phyloP scores from a whole-genome alignment of 306 rosid species.

The Vigna reflexopilosa region DNA sequence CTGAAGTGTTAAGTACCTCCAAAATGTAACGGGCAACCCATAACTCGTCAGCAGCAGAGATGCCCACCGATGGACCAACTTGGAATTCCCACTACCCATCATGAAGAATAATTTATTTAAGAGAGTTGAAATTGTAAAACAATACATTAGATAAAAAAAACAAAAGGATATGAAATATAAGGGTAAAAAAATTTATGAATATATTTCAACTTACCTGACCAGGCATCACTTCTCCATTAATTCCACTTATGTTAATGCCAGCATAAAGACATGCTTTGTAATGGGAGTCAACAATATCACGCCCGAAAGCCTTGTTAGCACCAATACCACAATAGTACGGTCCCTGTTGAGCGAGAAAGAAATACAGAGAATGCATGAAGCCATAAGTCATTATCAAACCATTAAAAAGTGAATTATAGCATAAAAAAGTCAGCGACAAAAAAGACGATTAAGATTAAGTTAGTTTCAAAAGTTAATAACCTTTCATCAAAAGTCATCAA shows the following conservation, averaged over 20 bases:
- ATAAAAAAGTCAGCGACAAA: neutral
- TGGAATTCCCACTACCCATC: constrained; percentile 85
- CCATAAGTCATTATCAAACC: neutral
- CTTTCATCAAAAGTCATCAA: neutral
- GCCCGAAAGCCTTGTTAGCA: constrained; percentile 90
- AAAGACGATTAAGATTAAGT: neutral
- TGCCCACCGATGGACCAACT: constrained; percentile 93
- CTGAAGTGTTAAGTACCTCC: constrained; percentile 63
- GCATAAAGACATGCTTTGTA: constrained; percentile 93
- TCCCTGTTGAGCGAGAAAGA: constrained; percentile 56
- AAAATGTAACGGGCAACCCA: constrained; percentile 92
- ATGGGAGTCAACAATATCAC: constrained; percentile 83
- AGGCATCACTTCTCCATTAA: constrained; percentile 97
- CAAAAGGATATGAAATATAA: neutral
- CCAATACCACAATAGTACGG: constrained; percentile 88
- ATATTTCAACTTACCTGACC: constrained; percentile 62
- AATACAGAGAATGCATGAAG: neutral
- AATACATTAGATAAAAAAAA: neutral
- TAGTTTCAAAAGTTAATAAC: neutral
- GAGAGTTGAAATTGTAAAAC: neutral
- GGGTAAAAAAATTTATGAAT: neutral
- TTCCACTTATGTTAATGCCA: constrained; percentile 86
- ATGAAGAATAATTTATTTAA: constrained; percentile 3
- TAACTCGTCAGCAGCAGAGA: constrained; percentile 83
- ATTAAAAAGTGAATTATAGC: neutral